Base-by-base conservation (phyloP, 176 grass and related monocot species). In the Urochloa ruziziensis region DNA sequence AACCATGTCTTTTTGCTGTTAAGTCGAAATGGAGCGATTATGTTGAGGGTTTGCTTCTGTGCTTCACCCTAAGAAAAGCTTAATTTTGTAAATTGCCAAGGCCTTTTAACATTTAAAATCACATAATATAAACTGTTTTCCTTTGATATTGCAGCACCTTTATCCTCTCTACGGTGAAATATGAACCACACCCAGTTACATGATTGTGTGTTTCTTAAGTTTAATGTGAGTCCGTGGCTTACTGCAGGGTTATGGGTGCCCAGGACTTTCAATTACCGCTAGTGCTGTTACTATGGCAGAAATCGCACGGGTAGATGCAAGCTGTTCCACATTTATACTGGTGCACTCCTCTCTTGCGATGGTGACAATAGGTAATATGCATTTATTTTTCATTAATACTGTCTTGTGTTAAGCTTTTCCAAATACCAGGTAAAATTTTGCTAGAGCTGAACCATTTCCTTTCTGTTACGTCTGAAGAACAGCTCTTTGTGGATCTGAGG, bases 271-370 rank as follows among this genome's bases (percentile, higher is more conserved):
- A 34, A 86, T 92, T 73, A 92, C 90, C 70, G 90, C 70, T 19
- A 90, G 80, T 78, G 90, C 88, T 74, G 73, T 92, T 88, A 81
- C 84, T 76, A 84, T 79, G 37, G 88, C 93, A 35, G 93, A 95
- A 90, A 61, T 95, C 5, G 93, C 87, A 62, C 75, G 90, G 63
- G 93, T 95, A 39, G 88, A 95, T 73, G 90, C 93, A 25, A 92
- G 93, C 66, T 92, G 88, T 33, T 91, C 89, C 21, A 90, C 90
- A n/a, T 95, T 90, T 84, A 34, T 95, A 81, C 82, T 95, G 40
- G 93, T 95, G 68, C 93, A 95, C 59, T 95, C 90, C 60, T 95
- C 90, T 73, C 79, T 92, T 56, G 90, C 88, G 72, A 95, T 92
- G 87, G 77, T 89, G 70, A 92, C 90, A 76, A 95, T 95, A 79